A percentile compares a stretch with the other conserved stretches of the same genome.
Conservation (phyloP, 139 green algal genomes). For the Nannochloris sp. region DNA sequence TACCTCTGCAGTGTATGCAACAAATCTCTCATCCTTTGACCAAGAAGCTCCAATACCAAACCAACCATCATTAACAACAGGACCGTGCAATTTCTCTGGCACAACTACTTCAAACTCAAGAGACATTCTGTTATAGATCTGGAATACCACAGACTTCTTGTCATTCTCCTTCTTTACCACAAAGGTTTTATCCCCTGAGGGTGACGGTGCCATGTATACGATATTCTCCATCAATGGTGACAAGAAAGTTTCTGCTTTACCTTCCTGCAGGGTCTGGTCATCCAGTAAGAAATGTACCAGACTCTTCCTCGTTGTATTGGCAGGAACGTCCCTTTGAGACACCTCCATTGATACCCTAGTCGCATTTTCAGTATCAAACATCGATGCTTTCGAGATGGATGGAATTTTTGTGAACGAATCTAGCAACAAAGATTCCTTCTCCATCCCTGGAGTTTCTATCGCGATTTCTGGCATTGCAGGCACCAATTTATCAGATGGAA, state of each 20-base stretch:
- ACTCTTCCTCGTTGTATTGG: constrained; percentile 57
- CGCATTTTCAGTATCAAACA: background rate
- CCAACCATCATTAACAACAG: constrained; percentile 72
- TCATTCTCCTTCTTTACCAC: constrained; percentile 14
- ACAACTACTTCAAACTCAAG: constrained; percentile 55
- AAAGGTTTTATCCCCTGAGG: constrained; percentile 40
- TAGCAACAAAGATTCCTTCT: constrained; percentile 33
- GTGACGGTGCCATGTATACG: constrained; percentile 38
- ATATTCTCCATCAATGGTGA: constrained; percentile 42
- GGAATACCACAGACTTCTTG: constrained; percentile 24
- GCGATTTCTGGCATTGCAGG: background rate
- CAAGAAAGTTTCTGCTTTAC: constrained; percentile 12
- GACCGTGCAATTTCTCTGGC: constrained; percentile 61
- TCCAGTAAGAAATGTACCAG: constrained; percentile 23
- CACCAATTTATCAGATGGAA: too few relatives aligned
- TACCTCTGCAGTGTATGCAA: constrained; percentile 75
- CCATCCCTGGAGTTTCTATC: constrained; percentile 36
- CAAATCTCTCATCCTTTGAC: constrained; percentile 49
- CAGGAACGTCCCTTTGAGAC: constrained; percentile 68
- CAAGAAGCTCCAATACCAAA: constrained; percentile 63
- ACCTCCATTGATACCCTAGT: constrained; percentile 26
- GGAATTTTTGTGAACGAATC: constrained; percentile 31
- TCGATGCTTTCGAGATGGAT: constrained; percentile 29
- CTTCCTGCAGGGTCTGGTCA: constrained; percentile 13
- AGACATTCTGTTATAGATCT: constrained; percentile 52